phyloP scores from a whole-genome alignment of 2,329 filamentous ascomycete genomes.

The Trematosphaeria pertusa region DNA sequence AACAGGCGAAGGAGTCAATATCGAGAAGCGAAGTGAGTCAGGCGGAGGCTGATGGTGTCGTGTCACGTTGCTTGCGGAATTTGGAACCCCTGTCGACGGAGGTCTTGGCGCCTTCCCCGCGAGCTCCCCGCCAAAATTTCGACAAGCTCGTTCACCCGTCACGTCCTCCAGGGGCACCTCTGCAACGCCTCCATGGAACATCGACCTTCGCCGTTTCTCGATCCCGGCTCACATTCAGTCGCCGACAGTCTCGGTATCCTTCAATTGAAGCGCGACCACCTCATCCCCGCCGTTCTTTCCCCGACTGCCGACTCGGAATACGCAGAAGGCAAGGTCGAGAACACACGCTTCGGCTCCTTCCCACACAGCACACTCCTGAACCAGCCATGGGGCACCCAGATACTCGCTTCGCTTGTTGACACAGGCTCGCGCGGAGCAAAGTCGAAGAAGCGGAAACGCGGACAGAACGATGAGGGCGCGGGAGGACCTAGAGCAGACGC shows the following conservation, averaged over 20 bases:
- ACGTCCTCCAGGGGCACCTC: no score
- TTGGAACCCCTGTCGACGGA: slow-evolving; percentile 20
- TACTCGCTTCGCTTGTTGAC: slow-evolving; percentile 87
- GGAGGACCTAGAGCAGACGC: slow-evolving; percentile 20
- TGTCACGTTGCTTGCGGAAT: slow-evolving; percentile 30
- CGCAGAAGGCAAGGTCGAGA: slow-evolving; percentile 65
- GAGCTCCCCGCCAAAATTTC: slow-evolving; percentile 30
- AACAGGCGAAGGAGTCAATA: slow-evolving; percentile 13
- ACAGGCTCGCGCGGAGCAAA: slow-evolving; percentile 86
- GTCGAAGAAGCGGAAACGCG: slow-evolving; percentile 56
- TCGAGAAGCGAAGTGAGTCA: slow-evolving; percentile 27
- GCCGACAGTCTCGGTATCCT: slow-evolving; percentile 78
- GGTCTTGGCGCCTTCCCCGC: slow-evolving; percentile 34
- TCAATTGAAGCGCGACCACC: slow-evolving; percentile 85
- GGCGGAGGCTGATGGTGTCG: slow-evolving; percentile 19
- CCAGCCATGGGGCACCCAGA: slow-evolving; percentile 89
- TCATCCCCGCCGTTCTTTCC: slow-evolving; percentile 72
- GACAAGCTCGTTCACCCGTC: no score
- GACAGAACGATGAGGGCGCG: slow-evolving; percentile 41
- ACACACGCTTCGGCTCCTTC: slow-evolving; percentile 88
- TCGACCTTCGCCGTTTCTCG: slow-evolving; percentile 76
- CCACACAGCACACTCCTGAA: slow-evolving; percentile 64
- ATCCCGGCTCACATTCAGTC: slow-evolving; percentile 68
- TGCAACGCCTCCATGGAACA: slow-evolving; percentile 35
- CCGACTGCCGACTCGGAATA: slow-evolving; percentile 49